Evolutionary conservation across 495 filamentous ascomycete species (phyloP).

Genomic region (Pseudomonodictys pantanalensis): DNA sequence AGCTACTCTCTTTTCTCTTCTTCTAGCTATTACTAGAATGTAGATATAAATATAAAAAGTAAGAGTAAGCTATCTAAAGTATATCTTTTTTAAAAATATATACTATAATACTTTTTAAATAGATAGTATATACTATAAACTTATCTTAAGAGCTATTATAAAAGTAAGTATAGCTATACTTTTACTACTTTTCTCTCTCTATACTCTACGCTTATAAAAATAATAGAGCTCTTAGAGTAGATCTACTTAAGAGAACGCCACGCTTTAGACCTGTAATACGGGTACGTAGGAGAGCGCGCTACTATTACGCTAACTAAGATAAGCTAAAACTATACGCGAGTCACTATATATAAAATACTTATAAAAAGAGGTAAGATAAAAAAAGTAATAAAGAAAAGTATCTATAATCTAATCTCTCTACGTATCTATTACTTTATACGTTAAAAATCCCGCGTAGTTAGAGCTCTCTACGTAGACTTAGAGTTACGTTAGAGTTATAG

Average conservation of each 20-base stretch:
- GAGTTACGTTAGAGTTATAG: not conserved
- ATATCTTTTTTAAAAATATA: too few relatives aligned
- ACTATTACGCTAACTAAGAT: conserved; percentile 1
- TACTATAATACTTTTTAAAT: not conserved
- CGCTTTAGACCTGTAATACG: not conserved
- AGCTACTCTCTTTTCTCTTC: too few relatives aligned
- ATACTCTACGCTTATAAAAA: not conserved
- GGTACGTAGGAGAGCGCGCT: not conserved
- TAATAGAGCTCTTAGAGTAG: not conserved
- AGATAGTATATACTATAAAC: not conserved
- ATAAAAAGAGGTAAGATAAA: conserved; percentile 1
- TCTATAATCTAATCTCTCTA: not conserved
- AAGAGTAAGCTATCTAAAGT: too few relatives aligned
- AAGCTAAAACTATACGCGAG: not conserved
- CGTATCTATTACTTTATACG: not conserved
- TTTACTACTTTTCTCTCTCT: too few relatives aligned
- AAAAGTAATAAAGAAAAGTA: not conserved
- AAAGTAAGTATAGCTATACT: not conserved
- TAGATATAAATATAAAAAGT: too few relatives aligned
- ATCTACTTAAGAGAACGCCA: not conserved
- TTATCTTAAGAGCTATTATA: not conserved
- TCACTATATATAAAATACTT: not conserved
- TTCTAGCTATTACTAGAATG: too few relatives aligned
- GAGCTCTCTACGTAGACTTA: not conserved
- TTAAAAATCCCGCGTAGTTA: not conserved